Base-by-base conservation (phyloP, 257 asterid genomes). In the Solanum tacnaense region DNA sequence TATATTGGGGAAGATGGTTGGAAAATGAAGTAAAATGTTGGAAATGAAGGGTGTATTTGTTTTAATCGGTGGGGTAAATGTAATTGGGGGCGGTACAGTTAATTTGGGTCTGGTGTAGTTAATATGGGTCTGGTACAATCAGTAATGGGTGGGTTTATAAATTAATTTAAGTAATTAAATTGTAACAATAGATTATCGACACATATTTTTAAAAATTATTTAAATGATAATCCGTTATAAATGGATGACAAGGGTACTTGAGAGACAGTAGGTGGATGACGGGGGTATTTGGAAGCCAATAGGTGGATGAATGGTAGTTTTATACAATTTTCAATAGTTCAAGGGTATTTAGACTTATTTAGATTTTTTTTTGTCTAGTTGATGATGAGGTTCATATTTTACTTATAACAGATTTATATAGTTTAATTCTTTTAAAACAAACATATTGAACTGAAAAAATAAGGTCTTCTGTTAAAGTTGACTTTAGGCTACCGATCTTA, bases 211-310 rank as follows among this genome's bases (percentile, higher is more conserved):
- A 16, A 49, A 49, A 49, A 16, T 49, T 49, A 15, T 49, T 52
- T 52, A 52, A 52, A 16, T 52, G 60, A 1, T 52, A 52, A 52
- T 52, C 1, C 9, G 62, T 1, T 52, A 16, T 16, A 52, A 52
- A 52, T 16, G 60, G 0, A 52, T 52, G 60, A 16, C 60, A 52
- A 5, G 9, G 9, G 60, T 52, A 52, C 9, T 52, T 52, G 60
- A 52, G 60, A 16, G 60, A 16, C 0, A 52, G 23, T 52, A 52
- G 9, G 23, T 52, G 62, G 23, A 52, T 52, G 23, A 52, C 62
- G 1, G 23, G 1, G 9, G 9, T 16, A 16, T 52, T 16, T 52
- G 62, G 1, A 0, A 6, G 9, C 1, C 23, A 52, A 6, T 52
- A 52, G 4, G 4, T 16, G 62, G 0, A 52, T 52, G 23, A 1